Base-by-base conservation (phyloP, 257 asterid genomes). In the Catharanthus roseus region DNA sequence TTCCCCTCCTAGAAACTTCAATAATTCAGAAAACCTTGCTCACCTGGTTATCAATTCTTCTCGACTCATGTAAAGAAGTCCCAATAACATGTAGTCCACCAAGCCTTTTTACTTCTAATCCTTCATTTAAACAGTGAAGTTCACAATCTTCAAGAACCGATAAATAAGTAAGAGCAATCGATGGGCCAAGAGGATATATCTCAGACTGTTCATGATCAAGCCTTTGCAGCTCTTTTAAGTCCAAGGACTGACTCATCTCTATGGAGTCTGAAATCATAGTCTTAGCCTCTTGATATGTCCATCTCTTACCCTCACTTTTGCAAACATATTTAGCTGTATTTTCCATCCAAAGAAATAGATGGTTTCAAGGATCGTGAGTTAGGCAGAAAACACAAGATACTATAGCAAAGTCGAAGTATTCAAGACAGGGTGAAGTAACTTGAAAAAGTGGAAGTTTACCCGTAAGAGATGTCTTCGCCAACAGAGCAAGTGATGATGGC, bases 21-120 rank as follows among this genome's bases (percentile, higher is more conserved):
- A n/a, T 62, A 62, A 33, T 75, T 64, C 67, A 23, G 28, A 41
- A 38, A 77, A 76, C 31, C 33, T 50, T 68, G 23, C 56, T 77
- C 62, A 87, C 99, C 99, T 93, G 99, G 82, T 95, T 95, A 79
- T 95, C 99, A 16, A 95, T 95, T 85, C 99, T 89, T 79, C 99
- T 82, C 11, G 99, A 95, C 84, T 95, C 99, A 8, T 95, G 99
- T 62, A 95, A 84, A 77, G 99, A 95, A 61, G 99, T 95, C 74
- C 97, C 99, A 72, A 95, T 88, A 72, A 95, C 99, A 76, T 91
- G 99, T 80, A 95, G 95, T 53, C 99, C 99, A 49, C 99, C 99
- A 62, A 91, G 88, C 77, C 82, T 84, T 86, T 91, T 95, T 75
- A 95, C 99, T 78, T 91, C 97, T 75, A 87, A 62, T 64, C 99